Evolutionary conservation across 306 rosid species (phyloP), one percentile per base, ranked within the genome.

Genomic region (Quercus rubra): DNA sequence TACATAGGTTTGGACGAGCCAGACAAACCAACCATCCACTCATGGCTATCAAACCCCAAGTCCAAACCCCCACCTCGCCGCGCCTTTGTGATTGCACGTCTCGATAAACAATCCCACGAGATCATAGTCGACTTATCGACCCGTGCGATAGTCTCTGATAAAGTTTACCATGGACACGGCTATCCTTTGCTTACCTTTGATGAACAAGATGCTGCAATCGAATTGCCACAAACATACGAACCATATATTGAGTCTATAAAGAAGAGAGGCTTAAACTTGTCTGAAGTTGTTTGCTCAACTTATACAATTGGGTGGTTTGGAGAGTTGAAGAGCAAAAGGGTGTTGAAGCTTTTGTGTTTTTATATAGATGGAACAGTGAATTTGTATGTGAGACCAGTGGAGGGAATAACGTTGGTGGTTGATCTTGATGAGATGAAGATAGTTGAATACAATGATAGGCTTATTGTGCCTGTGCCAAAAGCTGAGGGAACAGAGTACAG

Each of bases 251-350:
- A 79, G 3, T 83, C 89, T 9, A 7, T 86, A 6, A 41, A 67
- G 31, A 83, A 70, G 70, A 63, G 85, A 72, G 85, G 83, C 21
- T 83, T 86, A 59, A 80, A 80, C 19, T 41, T 83, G 10, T 79
- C 79, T 7, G 66, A 80, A 13, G 83, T 86, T 3, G 83, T 74
- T 38, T 83, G 90, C 6, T 25, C 63, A 6, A 15, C 74, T 69
- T 75, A 51, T 69, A 21, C 87, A 51, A 77, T 71, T 8, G 87
- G 90, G 5, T 83, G 90, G 90, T 83, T 61, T 5, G 87, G 90
- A 4, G 84, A 75, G 67, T 61, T 33, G 3, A 57, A 19, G 55
- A 62, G 62, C 9, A 71, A 27, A 30, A 78, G 85, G 35, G 67
- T 51, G 27, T 19, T 76, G 14, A 86, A 78, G 21, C 14, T 83